Evolutionary conservation across 78 protist genomes (phyloP), one percentile per base, ranked within the genome.

Genomic region (Dictyostelium brefeldianum): DNA sequence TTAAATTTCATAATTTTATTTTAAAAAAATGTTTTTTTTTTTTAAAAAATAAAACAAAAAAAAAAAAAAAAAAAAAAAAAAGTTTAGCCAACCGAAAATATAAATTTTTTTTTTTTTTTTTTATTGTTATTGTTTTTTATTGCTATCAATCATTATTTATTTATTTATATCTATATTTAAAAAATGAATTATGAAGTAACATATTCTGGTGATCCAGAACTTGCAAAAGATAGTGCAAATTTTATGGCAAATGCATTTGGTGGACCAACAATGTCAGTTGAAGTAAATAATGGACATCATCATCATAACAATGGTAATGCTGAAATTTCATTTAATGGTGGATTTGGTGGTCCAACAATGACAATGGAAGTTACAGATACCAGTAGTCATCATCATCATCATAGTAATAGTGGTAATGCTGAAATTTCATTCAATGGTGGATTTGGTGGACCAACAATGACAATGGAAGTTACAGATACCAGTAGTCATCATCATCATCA

Each of bases 141-240:
- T 36, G 43, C 2, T 36, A 36, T 36, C 43, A 36, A 36, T 36
- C 43, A 36, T 2, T 36, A 36, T 36, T 36, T 36, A 3, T 36
- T 36, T 36, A 36, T 36, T 36, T 36, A 12, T 54, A 54, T 54
- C 1, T 54, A 70, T 29, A 41, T 70, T 17, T 25, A 69, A 27
- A 69, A 41, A 70, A 27, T 62, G 46, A 27, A 70, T 36, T 70
- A 70, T 15, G 46, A 70, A 41, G 78, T 70, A 70, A 36, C 46
- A 5, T n/a, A 43, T 11, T 73, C 56, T n/a, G 79, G 79, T 46
- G 79, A 46, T 9, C 79, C 79, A 73, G 54, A 70, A 70, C 50
- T 70, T 41, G 78, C 78, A 73, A 51, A 73, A 46, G 79, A 36
- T 17, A 73, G 79, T 73, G 79, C 15, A n/a, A 56, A 46, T 73